Percentiles rank a stretch among this genome's conserved stretches.
Evolutionary conservation across 768 basidiomycete species (phyloP).

Genomic region (Podaxis rugospora): DNA sequence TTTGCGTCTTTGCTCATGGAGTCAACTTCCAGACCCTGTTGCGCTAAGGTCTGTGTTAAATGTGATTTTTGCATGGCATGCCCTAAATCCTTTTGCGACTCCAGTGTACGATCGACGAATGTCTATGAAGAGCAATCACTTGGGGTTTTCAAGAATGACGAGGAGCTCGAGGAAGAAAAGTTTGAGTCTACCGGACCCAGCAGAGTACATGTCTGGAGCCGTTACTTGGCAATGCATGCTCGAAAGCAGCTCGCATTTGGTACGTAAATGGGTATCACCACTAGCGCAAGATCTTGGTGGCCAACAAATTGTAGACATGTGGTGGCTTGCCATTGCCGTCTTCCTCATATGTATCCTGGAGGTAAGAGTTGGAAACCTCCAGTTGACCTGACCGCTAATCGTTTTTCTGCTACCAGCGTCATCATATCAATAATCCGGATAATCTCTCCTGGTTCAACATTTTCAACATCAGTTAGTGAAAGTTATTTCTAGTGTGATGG

Average conservation of each 20-base stretch:
- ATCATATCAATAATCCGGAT: constrained; percentile 47
- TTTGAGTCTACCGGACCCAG: constrained; percentile 37
- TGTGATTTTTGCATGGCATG: background rate
- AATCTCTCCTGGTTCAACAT: constrained; percentile 77
- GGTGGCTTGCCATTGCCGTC: constrained; percentile 87
- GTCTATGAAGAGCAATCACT: constrained; percentile 93
- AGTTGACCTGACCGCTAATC: background rate
- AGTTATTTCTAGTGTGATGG: constrained; percentile 1
- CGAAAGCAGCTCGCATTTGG: constrained; percentile 90
- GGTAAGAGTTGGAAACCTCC: constrained; percentile 35
- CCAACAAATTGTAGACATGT: constrained; percentile 66
- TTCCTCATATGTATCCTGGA: constrained; percentile 94
- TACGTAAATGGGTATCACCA: constrained; percentile 24
- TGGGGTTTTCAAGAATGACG: constrained; percentile 64
- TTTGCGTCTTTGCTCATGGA: background rate
- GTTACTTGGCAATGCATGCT: constrained; percentile 77
- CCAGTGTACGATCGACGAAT: constrained; percentile 85
- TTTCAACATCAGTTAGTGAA: constrained; percentile 64
- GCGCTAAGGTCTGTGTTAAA: constrained; percentile 59
- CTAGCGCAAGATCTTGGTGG: background rate
- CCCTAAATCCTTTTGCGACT: background rate
- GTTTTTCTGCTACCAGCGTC: constrained; percentile 36
- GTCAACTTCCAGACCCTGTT: constrained; percentile 53
- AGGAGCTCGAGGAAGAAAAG: constrained; percentile 42
- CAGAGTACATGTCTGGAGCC: constrained; percentile 66